Base-by-base conservation (phyloP, 202 grass and related monocot species). In the Schoenoplectus tabernaemontani region DNA sequence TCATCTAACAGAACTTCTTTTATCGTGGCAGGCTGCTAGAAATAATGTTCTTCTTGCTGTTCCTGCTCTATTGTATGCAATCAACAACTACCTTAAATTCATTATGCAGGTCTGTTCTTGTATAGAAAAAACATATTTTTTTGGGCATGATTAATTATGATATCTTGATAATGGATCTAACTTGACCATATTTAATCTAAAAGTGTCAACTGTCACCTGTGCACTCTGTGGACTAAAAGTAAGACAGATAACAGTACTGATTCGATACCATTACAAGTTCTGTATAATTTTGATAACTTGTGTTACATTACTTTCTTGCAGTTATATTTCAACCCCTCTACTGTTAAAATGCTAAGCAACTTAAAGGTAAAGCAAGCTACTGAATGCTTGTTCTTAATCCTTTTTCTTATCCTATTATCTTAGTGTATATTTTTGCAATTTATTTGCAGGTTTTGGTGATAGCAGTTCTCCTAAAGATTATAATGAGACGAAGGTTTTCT, bases 61-160 rank as follows among this genome's bases (percentile, higher is more conserved):
- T 83, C 95, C 95, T 28, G 95, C 95, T 56, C 80, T 97, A 87
- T 56, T 97, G 6, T 97, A 97, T 86, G 95, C 95, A 48, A 89
- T 97, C 86, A 97, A 97, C 74, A 97, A 97, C 84, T 97, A 97
- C 80, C 86, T 97, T 76, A 97, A 97, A 82, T 97, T 97, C 85
- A 90, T 94, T 54, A 97, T 97, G 95, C 95, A 97, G 95, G 95
- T 97, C 44, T 36, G 32, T 86, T 92, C 5, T 34, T 87, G 71
- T n/a, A 6, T 57, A 72, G 48, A 64, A 75, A 15, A 81, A 9
- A 26, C 47, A 44, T n/a, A 23, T 81, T 6, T 63, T 50, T 81
- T 81, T 39, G 15, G 24, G 43, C 69, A 74, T 51, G 24, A 79
- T 16, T 2, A 13, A 33, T 64, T 57, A 16, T 1, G 22, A 61